Evolutionary conservation across 164 flowering plant species (phyloP).

Genomic region (Santalum album): DNA sequence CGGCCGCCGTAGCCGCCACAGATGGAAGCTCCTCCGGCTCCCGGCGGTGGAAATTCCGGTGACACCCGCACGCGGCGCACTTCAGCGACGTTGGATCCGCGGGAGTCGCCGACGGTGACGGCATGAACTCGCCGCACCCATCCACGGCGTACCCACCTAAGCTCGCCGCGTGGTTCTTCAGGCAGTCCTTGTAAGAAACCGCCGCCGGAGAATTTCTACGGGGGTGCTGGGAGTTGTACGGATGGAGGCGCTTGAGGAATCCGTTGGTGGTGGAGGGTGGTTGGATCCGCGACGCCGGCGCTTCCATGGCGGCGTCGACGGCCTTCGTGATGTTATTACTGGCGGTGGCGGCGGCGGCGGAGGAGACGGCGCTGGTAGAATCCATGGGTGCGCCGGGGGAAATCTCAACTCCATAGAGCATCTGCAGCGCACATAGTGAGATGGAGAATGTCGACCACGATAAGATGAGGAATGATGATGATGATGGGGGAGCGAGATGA

Average conservation of each 20-base stretch:
- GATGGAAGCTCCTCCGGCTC: conserved; percentile 13
- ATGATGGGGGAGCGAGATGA: no score
- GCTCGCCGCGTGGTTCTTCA: conserved; percentile 50
- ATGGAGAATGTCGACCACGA: not conserved
- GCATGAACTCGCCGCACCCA: conserved; percentile 75
- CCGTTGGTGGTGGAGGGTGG: conserved; percentile 38
- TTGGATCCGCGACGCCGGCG: conserved; percentile 29
- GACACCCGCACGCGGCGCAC: conserved; percentile 67
- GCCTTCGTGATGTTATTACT: conserved; percentile 14
- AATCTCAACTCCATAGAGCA: not conserved
- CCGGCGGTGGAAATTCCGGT: conserved; percentile 58
- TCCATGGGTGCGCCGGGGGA: conserved; percentile 7
- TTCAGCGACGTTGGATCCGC: conserved; percentile 35
- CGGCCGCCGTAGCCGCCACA: not conserved
- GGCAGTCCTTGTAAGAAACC: conserved; percentile 46
- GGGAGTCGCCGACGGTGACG: conserved; percentile 27
- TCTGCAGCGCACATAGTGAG: not conserved
- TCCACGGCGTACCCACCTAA: conserved; percentile 58
- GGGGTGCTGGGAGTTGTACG: conserved; percentile 13
- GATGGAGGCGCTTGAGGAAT: conserved; percentile 25
- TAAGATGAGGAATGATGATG: no score
- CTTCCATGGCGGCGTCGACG: conserved; percentile 25
- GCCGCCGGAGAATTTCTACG: not conserved
- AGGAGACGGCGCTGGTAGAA: no score
- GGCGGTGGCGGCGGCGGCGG: conserved; percentile 8